Base-by-base conservation (phyloP, 176 grass and related monocot genomes). In the Cymbopogon citratus region DNA sequence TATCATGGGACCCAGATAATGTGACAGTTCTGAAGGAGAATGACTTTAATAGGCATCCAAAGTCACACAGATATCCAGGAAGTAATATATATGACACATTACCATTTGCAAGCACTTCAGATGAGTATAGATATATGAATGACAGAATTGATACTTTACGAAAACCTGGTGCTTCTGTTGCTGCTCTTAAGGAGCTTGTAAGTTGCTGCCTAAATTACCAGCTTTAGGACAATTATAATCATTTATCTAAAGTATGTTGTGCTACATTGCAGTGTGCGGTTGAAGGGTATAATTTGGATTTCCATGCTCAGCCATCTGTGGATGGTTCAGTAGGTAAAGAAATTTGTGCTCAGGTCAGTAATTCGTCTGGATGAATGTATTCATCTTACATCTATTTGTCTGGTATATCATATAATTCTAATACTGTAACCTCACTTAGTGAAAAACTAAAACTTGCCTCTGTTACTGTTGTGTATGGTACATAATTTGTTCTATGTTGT, bases 121-220 rank as follows among this genome's bases (percentile, higher is more conserved):
- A 94, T 63, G 92, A 91, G 69, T 87, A 85, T 39, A 75, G 82
- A 25, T 82, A 78, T 63, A 63, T 88, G 72, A 91, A 92, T 51
- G 48, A 51, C 48, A 51, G 48, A 88, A 76, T 81, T 43, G 85
- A 82, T 64, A 77, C 69, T 62, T 88, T 45, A 14, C 81, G 76
- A 76, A 87, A 76, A 86, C 66, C 63, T 76, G 72, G 71, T 43
- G 38, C 81, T 69, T 81, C 90, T 84, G 61, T 95, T 88, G 79
- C 88, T 70, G 89, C 92, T 82, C 92, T 98, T 23, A 95, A 86
- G 73, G 90, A 98, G 84, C 92, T 98, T 80, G 95, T 95, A 87
- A 89, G 88, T 51, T 51, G 48, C 48, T 51, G 15, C 48, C 48
- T 51, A 51, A 18, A 51, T 18, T 51, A 51, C 48, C 48, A 19